Percentiles rank a stretch among this genome's conserved stretches.
Evolutionary conservation across 257 asterid species (phyloP).

Genomic region (Solanum gandarillasii): DNA sequence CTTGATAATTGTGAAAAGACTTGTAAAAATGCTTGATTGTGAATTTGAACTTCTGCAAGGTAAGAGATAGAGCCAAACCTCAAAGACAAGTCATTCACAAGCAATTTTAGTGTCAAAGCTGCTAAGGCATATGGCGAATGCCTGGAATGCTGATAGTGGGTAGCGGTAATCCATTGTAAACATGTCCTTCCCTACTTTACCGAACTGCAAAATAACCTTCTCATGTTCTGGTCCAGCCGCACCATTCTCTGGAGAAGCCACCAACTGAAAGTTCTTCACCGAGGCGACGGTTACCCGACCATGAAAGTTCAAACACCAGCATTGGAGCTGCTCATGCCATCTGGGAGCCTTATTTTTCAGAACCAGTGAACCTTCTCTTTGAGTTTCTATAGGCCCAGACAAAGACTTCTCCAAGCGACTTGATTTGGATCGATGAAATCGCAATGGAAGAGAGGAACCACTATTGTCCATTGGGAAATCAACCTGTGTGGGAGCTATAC

Average conservation of each 20-base stretch:
- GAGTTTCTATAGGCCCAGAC: conserved; percentile 25
- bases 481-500: conserved; percentile 53
- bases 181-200: conserved; percentile 87
- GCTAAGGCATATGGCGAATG: conserved; percentile 50
- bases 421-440: conserved; percentile 42
- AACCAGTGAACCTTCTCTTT: conserved; percentile 36
- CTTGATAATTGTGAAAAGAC: neutral
- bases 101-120: conserved; percentile 89
- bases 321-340: conserved; percentile 94
- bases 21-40: neutral
- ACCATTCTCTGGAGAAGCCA: conserved; percentile 65
- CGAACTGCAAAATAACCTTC: conserved; percentile 81
- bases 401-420: conserved; percentile 24
- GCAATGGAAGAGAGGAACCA: conserved; percentile 38
- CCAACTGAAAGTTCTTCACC: conserved; percentile 87
- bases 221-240: conserved; percentile 59
- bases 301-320: conserved; percentile 95
- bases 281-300: conserved; percentile 94
- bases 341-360: conserved; percentile 79
- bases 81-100: conserved; percentile 41
- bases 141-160: conserved; percentile 87
- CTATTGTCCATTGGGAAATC: conserved; percentile 30
- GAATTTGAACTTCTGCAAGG: neutral
- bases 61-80: conserved; percentile 7
- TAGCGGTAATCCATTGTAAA: conserved; percentile 83